phyloP scores from a whole-genome alignment of 805 yeast species.

The Pichia exigua region DNA sequence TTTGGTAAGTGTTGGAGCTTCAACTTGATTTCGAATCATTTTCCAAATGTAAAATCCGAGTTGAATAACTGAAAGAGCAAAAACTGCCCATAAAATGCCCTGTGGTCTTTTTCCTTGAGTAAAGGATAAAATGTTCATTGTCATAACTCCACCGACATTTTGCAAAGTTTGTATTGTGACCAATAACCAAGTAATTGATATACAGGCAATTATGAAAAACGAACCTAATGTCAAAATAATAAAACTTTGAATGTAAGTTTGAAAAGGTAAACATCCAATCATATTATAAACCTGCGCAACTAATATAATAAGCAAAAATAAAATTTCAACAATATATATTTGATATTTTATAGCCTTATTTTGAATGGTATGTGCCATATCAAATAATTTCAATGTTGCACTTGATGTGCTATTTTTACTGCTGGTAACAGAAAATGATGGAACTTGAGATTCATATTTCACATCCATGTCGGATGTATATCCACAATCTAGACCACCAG shows the following conservation, averaged over 20 bases:
- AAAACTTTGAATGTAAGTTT: conserved; percentile 2
- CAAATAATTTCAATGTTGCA: conserved; percentile 9
- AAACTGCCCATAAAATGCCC: conserved; percentile 10
- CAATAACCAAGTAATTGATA: conserved; percentile 10
- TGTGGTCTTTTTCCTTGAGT: conserved; percentile 4
- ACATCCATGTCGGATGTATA: conserved; percentile 10
- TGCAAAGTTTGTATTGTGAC: conserved; percentile 6
- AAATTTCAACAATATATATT: conserved; percentile 11
- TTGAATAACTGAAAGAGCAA: conserved; percentile 7
- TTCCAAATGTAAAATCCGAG: conserved; percentile 2
- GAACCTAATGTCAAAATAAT: neutral
- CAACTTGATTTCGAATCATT: neutral
- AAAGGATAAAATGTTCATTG: conserved; percentile 11
- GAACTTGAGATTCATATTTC: conserved; percentile 6
- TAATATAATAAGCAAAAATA: conserved; percentile 5
- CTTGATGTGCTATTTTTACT: conserved; percentile 2
- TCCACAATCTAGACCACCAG: conserved; percentile 8
- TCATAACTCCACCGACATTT: conserved; percentile 6
- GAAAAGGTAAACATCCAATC: conserved; percentile 10
- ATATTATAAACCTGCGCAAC: conserved; percentile 8
- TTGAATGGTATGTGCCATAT: conserved; percentile 9
- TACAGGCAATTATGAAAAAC: conserved; percentile 4
- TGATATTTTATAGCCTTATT: conserved; percentile 7
- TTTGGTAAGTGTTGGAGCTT: neutral
- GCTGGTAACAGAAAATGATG: conserved; percentile 11